These are phyloP conservation scores for Actinidia arguta DNA, from an alignment of 179 eudicot genomes.

Conservation along the genomic window DNA sequence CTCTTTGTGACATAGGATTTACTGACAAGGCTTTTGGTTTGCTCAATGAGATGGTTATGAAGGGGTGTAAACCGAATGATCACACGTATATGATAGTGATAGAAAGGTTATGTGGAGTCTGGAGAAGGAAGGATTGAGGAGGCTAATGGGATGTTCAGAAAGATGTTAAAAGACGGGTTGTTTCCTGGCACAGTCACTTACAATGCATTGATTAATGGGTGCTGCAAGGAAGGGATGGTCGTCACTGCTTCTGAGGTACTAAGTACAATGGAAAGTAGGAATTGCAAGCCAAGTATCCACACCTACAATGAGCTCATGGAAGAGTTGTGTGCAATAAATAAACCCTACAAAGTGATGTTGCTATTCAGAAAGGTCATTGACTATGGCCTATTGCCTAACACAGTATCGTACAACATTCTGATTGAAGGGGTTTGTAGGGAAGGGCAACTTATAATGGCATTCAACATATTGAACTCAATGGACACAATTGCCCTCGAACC, in stretches of 20 bases:
- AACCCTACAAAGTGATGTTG: slow-evolving; percentile 33
- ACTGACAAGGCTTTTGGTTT: slow-evolving; percentile 32
- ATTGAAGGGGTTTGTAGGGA: slow-evolving; percentile 33
- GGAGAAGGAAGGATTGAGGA: slow-evolving; percentile 37
- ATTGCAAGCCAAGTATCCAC: slow-evolving; percentile 32
- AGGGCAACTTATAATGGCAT: slow-evolving; percentile 33
- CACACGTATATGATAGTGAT: slow-evolving; percentile 33
- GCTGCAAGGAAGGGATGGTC: slow-evolving; percentile 38
- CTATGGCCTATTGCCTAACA: slow-evolving; percentile 30
- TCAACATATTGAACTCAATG: slow-evolving; percentile 30
- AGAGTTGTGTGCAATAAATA: slow-evolving; percentile 34
- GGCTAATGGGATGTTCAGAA: slow-evolving; percentile 40
- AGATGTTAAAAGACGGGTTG: slow-evolving; percentile 36
- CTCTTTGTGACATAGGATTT: slow-evolving; percentile 31
- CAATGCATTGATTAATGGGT: slow-evolving; percentile 39
- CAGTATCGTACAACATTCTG: slow-evolving; percentile 38
- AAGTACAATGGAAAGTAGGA: slow-evolving; percentile 35
- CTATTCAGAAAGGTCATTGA: slow-evolving; percentile 29
- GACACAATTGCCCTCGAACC: slow-evolving; percentile 24
- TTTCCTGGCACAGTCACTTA: slow-evolving; percentile 30
- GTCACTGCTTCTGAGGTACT: slow-evolving; percentile 41
- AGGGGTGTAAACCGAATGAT: slow-evolving; percentile 31
- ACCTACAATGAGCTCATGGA: slow-evolving; percentile 43
- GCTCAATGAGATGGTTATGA: slow-evolving; percentile 35
- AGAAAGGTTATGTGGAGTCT: slow-evolving; percentile 32